These are phyloP conservation scores for Diaporthe sp. DNA, from an alignment of 2,329 filamentous ascomycete genomes.

Conservation along the genomic window DNA sequence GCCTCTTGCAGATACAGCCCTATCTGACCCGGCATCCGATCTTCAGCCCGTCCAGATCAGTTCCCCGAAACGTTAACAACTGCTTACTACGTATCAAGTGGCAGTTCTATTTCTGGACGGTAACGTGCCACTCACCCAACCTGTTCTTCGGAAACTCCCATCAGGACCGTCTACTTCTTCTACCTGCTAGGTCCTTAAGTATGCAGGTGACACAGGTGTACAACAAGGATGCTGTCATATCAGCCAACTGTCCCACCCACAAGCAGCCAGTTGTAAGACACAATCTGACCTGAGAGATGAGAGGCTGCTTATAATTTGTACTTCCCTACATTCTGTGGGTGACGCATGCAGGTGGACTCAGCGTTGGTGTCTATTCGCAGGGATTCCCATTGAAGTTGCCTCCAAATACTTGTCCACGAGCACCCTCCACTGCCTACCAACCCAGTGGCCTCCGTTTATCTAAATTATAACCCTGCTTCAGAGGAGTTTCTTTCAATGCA, in stretches of 20 bases:
- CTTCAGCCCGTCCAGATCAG: background rate
- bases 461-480: background rate
- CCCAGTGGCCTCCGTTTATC: too few relatives aligned
- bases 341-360: background rate
- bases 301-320: background rate
- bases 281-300: background rate
- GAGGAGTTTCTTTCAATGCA: background rate
- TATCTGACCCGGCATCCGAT: conserved; percentile 13
- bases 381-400: background rate
- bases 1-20: too few relatives aligned
- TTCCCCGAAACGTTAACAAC: background rate
- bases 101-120: conserved; percentile 8
- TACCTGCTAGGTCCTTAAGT: background rate
- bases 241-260: background rate
- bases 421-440: background rate
- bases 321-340: background rate
- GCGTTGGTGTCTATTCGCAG: background rate
- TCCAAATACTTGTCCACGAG: background rate
- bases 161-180: background rate
- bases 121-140: background rate
- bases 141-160: conserved; percentile 1
- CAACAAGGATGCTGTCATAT: background rate
- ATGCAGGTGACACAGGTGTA: background rate
- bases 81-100: background rate
- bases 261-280: background rate